These are phyloP conservation scores for Oryza meyeriana DNA, from an alignment of 176 grass and related monocot genomes.

Conservation along the genomic window DNA sequence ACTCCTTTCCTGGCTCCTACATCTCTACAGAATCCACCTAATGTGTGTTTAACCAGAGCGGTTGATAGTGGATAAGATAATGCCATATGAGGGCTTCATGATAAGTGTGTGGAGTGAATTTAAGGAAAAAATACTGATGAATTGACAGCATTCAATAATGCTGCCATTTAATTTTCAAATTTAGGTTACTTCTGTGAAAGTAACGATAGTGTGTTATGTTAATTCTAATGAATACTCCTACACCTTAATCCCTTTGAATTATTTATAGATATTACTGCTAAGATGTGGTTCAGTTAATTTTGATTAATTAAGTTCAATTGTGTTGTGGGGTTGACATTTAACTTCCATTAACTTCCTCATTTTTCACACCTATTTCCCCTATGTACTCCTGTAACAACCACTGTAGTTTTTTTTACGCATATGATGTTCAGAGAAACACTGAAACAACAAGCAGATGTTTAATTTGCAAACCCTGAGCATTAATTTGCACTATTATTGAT, in stretches of 20 bases:
- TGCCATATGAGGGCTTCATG: background rate
- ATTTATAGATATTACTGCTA: background rate
- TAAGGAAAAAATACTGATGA: no score
- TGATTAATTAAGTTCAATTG: background rate
- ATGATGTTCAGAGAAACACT: constrained; percentile 5
- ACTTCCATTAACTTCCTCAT: background rate
- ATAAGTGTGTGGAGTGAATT: no score
- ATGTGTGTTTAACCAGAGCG: background rate
- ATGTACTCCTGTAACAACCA: constrained; percentile 9
- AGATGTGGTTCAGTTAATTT: background rate
- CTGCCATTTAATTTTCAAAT: no score
- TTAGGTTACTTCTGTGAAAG: background rate
- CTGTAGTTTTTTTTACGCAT: background rate
- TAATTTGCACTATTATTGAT: constrained; percentile 18
- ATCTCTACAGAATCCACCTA: constrained; percentile 3
- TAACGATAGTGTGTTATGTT: background rate
- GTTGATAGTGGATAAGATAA: background rate
- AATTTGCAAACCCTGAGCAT: constrained; percentile 4
- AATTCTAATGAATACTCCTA: background rate
- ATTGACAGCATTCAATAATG: no score
- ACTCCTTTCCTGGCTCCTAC: background rate
- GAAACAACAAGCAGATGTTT: background rate
- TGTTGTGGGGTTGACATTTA: background rate
- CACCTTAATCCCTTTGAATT: background rate
- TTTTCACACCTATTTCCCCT: background rate